Conservation (phyloP, 2,329 filamentous ascomycete species). For the Venturia aucupariae region DNA sequence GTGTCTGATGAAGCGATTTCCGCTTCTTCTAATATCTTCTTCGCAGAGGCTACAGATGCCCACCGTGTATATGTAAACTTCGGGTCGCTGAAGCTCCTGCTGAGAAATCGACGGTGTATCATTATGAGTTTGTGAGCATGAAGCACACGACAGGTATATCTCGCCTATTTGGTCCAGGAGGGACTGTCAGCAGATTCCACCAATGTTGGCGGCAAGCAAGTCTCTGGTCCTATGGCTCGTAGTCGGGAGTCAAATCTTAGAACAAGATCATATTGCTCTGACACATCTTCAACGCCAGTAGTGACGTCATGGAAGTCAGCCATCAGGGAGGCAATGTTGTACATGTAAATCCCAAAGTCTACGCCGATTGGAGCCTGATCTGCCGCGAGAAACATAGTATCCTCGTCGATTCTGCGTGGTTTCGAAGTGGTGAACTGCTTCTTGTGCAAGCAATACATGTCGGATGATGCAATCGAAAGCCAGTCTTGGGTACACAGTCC, state of each 20-base stretch:
- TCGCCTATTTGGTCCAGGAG: conserved; percentile 31
- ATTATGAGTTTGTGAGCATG: neutral
- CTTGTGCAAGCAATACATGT: conserved; percentile 29
- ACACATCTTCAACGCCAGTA: conserved; percentile 25
- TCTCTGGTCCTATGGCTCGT: conserved; percentile 25
- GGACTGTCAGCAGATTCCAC: conserved; percentile 31
- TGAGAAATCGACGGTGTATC: conserved; percentile 32
- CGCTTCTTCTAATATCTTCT: conserved; percentile 31
- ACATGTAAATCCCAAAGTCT: conserved; percentile 28
- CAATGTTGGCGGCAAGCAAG: conserved; percentile 27
- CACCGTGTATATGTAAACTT: conserved; percentile 34
- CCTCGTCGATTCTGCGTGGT: conserved; percentile 30
- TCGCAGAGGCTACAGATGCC: conserved; percentile 33
- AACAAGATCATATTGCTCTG: conserved; percentile 33
- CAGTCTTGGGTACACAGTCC: conserved; percentile 34
- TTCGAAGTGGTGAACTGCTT: conserved; percentile 28
- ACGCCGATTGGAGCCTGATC: conserved; percentile 23
- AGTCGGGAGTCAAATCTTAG: conserved; percentile 32
- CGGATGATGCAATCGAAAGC: conserved; percentile 33
- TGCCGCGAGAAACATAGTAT: conserved; percentile 22
- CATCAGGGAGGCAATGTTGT: conserved; percentile 30
- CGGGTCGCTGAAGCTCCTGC: conserved; percentile 32
- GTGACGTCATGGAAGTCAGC: conserved; percentile 32
- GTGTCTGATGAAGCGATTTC: neutral
- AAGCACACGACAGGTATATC: neutral